phyloP scores from a whole-genome alignment of 1,284 basidiomycete genomes.

The Kalmanozyma brasiliensis region DNA sequence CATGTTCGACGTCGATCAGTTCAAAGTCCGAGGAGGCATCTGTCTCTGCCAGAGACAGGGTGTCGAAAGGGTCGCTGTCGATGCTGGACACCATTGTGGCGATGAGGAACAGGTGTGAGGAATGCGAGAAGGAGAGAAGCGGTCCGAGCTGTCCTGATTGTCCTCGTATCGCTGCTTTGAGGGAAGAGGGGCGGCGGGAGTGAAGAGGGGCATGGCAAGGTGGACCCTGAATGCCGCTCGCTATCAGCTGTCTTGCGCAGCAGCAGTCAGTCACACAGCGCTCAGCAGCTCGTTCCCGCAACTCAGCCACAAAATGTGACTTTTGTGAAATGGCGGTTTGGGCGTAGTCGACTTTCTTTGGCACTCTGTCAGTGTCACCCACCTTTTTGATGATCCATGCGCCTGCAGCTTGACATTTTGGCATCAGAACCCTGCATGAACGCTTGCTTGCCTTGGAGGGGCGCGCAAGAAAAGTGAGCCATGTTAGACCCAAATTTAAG shows the following conservation, averaged over 20 bases:
- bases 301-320: too few relatives aligned
- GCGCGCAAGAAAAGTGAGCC: slow-evolving; percentile 4
- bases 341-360: not conserved
- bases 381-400: slow-evolving; percentile 5
- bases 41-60: slow-evolving; percentile 22
- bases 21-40: slow-evolving; percentile 35
- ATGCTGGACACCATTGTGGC: slow-evolving; percentile 24
- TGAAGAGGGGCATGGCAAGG: not conserved
- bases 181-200: not conserved
- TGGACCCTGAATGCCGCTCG: slow-evolving; percentile 9
- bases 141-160: not conserved
- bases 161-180: not conserved
- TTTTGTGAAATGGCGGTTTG: too few relatives aligned
- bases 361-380: not conserved
- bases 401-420: slow-evolving; percentile 3
- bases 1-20: slow-evolving; percentile 29
- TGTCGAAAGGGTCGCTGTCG: slow-evolving; percentile 34
- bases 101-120: too few relatives aligned
- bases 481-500: not conserved
- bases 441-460: not conserved
- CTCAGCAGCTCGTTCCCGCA: too few relatives aligned
- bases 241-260: slow-evolving; percentile 2
- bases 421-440: slow-evolving; percentile 29
- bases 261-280: slow-evolving; percentile 1
- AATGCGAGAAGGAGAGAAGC: too few relatives aligned